A percentile compares a stretch with the other conserved stretches of the same genome.
Conservation (phyloP, 2,329 filamentous ascomycete species). For the Epichloe aotearoae region DNA sequence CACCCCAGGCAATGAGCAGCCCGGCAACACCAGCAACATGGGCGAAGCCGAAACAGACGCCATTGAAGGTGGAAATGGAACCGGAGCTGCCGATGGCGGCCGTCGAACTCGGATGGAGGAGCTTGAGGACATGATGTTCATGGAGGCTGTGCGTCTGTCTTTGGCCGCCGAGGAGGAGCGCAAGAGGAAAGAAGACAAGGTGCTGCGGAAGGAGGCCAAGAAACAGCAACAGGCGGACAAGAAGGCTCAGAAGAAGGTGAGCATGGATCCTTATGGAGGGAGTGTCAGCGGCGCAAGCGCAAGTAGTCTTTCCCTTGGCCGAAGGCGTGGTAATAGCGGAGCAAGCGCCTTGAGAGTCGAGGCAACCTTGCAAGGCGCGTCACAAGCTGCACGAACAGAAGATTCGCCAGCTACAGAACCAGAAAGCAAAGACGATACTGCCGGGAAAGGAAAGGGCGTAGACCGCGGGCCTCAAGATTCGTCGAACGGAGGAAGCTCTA, state of each 20-base stretch:
- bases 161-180: conserved; percentile 88
- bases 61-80: conserved; percentile 11
- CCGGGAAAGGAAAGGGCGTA: conserved; percentile 56
- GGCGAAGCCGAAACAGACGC: conserved; percentile 14
- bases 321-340: conserved; percentile 45
- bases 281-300: conserved; percentile 35
- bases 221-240: conserved; percentile 74
- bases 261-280: conserved; percentile 22
- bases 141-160: conserved; percentile 85
- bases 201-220: conserved; percentile 60
- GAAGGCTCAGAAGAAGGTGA: conserved; percentile 56
- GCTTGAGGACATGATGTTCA: conserved; percentile 96
- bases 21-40: not conserved
- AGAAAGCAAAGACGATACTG: conserved; percentile 19
- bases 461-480: conserved; percentile 34
- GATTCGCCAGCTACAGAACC: conserved; percentile 11
- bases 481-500: conserved; percentile 17
- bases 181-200: conserved; percentile 56
- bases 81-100: conserved; percentile 11
- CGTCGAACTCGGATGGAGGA: conserved; percentile 58
- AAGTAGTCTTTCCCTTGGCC: conserved; percentile 49
- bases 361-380: conserved; percentile 34
- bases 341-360: conserved; percentile 48
- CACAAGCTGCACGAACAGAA: conserved; percentile 14
- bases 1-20: conserved; percentile 14